These are phyloP conservation scores for Escovopsis weberi DNA, from an alignment of 2,329 filamentous ascomycete genomes.

Conservation along the genomic window DNA sequence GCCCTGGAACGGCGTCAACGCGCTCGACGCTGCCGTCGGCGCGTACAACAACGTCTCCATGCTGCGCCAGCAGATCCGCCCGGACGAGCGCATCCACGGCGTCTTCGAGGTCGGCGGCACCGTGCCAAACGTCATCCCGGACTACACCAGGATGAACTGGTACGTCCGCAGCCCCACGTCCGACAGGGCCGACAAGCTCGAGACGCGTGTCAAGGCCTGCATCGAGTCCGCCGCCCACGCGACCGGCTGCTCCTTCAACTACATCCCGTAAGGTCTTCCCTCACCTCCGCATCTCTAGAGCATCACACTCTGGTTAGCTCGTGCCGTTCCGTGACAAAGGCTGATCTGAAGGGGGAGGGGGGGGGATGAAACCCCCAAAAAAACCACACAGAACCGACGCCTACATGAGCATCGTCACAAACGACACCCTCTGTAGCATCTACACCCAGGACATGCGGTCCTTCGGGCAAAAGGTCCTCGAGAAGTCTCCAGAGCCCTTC, in stretches of 20 bases:
- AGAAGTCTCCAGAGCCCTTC: slow-evolving; percentile 21
- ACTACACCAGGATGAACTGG: slow-evolving; percentile 24
- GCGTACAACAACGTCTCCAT: slow-evolving; percentile 22
- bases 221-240: slow-evolving; percentile 21
- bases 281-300: no score
- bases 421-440: slow-evolving; percentile 26
- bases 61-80: slow-evolving; percentile 23
- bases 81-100: slow-evolving; percentile 22
- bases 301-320: no score
- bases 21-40: slow-evolving; percentile 22
- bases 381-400: slow-evolving; percentile 14
- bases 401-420: slow-evolving; percentile 31
- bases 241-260: slow-evolving; percentile 20
- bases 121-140: slow-evolving; percentile 24
- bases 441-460: slow-evolving; percentile 30
- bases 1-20: slow-evolving; percentile 24
- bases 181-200: slow-evolving; percentile 13
- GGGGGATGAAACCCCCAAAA: no score
- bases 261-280: slow-evolving; percentile 16
- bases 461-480: slow-evolving; percentile 22
- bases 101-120: slow-evolving; percentile 23
- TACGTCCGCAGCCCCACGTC: slow-evolving; percentile 23
- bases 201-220: slow-evolving; percentile 20
- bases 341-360: no score
- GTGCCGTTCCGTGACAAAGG: no score